Evolutionary conservation across 441 rosid species (phyloP).

Genomic region (Pelargonium australe): DNA sequence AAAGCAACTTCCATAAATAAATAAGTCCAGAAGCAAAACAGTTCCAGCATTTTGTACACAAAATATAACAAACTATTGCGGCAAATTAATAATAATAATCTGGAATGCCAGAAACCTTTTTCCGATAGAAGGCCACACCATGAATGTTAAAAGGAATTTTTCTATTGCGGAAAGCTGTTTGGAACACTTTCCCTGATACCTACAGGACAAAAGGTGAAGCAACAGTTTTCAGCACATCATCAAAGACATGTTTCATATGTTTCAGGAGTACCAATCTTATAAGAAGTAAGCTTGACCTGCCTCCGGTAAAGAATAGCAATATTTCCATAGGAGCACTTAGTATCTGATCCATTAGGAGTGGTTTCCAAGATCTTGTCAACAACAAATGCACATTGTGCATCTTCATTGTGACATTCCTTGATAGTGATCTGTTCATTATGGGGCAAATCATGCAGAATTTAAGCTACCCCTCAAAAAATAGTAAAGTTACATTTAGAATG

Average conservation of each 20-base stretch:
- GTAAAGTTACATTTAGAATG: neutral
- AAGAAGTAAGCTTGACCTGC: conserved; percentile 58
- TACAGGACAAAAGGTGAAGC: conserved; percentile 29
- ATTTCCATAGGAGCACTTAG: conserved; percentile 53
- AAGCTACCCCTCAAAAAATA: conserved; percentile 8
- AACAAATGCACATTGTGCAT: conserved; percentile 80
- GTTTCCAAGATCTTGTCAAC: conserved; percentile 79
- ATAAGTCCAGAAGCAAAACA: neutral
- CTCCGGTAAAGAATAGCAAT: conserved; percentile 87
- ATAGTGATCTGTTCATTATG: conserved; percentile 47
- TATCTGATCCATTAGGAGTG: conserved; percentile 36
- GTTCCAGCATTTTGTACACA: neutral
- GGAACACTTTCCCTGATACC: conserved; percentile 86
- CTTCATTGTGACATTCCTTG: conserved; percentile 84
- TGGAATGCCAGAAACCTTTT: conserved; percentile 48
- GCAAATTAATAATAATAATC: neutral
- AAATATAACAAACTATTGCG: neutral
- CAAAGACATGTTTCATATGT: conserved; percentile 1
- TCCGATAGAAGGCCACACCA: conserved; percentile 91
- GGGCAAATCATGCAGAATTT: conserved; percentile 23
- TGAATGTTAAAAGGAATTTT: conserved; percentile 91
- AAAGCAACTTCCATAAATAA: neutral
- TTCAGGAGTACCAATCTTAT: conserved; percentile 16
- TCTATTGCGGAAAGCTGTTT: conserved; percentile 73
- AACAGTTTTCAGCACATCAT: conserved; percentile 18